A percentile compares a stretch with the other conserved stretches of the same genome.
Evolutionary conservation across 495 filamentous ascomycete genomes (phyloP).

Genomic region (Neurospora cerealis): DNA sequence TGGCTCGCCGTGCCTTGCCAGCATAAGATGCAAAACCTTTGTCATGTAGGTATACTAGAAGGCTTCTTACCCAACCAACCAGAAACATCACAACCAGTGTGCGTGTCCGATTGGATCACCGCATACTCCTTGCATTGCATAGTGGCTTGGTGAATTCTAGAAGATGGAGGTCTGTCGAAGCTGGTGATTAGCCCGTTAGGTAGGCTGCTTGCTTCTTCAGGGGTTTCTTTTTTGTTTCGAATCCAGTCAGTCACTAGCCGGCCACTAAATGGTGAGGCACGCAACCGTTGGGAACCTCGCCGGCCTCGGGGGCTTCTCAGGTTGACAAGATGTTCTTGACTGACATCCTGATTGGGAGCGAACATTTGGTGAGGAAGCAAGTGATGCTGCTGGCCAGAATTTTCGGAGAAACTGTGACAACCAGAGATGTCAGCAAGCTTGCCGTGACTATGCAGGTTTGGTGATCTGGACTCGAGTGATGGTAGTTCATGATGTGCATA

Average conservation of each 20-base stretch:
- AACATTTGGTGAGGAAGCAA: neutral
- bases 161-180: neutral
- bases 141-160: neutral
- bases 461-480: neutral
- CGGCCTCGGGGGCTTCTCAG: neutral
- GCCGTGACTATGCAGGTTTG: neutral
- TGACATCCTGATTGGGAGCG: too few relatives aligned
- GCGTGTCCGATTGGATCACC: neutral
- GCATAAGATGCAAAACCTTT: neutral
- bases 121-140: neutral
- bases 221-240: neutral
- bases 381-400: neutral
- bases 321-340: too few relatives aligned
- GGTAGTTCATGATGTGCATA: neutral
- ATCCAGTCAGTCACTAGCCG: neutral
- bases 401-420: neutral
- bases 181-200: neutral
- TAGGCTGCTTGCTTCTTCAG: neutral
- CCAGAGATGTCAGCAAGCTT: neutral
- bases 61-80: neutral
- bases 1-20: neutral
- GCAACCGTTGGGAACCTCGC: neutral
- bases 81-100: neutral
- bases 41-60: neutral
- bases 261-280: neutral